Evolutionary conservation across 78 protist species (phyloP).

Genomic region (Pigoraptor vietnamica): DNA sequence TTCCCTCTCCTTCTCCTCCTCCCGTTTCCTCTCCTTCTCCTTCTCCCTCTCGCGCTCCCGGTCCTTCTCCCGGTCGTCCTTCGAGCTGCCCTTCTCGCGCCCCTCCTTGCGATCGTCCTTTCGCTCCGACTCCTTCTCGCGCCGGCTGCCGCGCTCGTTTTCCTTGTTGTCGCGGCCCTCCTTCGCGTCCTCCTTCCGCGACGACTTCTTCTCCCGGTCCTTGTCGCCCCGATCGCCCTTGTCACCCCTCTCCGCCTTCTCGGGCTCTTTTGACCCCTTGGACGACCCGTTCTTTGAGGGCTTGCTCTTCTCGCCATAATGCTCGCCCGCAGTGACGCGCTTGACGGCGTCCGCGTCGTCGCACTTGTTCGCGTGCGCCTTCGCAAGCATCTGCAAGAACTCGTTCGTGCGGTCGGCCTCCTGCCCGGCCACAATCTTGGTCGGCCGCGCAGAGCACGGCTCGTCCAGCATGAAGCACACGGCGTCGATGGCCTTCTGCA

Average conservation of each 20-base stretch:
- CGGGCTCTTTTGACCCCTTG: background rate
- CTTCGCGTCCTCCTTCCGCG: background rate
- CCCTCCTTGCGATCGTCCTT: background rate
- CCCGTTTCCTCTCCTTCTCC: background rate
- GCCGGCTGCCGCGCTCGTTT: background rate
- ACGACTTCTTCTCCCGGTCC: background rate
- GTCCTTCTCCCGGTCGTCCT: background rate
- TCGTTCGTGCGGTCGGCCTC: constrained; percentile 61
- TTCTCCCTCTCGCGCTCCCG: background rate
- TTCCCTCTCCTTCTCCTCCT: background rate
- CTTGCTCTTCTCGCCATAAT: background rate
- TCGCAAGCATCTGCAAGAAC: constrained; percentile 6
- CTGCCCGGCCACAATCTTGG: constrained; percentile 55
- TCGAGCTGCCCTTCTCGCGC: background rate
- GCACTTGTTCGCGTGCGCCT: background rate
- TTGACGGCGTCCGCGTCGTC: background rate
- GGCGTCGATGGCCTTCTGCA: constrained; percentile 32
- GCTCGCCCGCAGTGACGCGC: background rate
- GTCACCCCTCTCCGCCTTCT: background rate
- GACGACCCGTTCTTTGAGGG: background rate
- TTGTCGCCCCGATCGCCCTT: too few species aligned
- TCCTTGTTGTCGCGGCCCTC: background rate
- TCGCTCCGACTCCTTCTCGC: background rate
- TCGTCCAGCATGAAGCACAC: background rate
- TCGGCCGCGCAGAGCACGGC: constrained; percentile 17